Conservation (phyloP, 2,329 filamentous ascomycete genomes). For the Ascochyta lentis region DNA sequence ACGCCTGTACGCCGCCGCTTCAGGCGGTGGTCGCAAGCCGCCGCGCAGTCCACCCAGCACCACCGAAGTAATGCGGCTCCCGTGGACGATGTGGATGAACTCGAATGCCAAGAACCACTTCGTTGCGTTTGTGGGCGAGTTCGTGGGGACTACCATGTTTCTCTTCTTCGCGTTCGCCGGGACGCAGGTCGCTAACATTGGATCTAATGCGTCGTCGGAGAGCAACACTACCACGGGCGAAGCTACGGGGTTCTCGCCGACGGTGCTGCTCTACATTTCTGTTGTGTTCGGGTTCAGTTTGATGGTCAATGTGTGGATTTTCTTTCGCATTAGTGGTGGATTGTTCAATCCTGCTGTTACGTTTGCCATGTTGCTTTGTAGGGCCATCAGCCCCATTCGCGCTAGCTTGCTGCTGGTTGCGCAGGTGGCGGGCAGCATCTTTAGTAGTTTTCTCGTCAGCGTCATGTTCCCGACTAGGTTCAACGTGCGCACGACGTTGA, state of each 20-base stretch:
- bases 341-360: conserved; percentile 44
- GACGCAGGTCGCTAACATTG: conserved; percentile 57
- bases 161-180: conserved; percentile 55
- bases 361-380: conserved; percentile 46
- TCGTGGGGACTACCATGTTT: conserved; percentile 55
- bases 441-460: conserved; percentile 53
- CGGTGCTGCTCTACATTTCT: conserved; percentile 46
- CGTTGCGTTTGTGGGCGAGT: conserved; percentile 57
- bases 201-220: conserved; percentile 44
- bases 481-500: conserved; percentile 55
- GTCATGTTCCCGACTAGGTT: conserved; percentile 55
- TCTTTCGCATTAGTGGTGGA: conserved; percentile 47
- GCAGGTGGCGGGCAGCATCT: conserved; percentile 55
- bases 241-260: conserved; percentile 26
- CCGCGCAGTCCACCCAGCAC: conserved; percentile 33
- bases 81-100: conserved; percentile 48
- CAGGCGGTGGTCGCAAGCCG: conserved; percentile 24
- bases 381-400: conserved; percentile 52
- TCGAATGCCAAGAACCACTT: conserved; percentile 49
- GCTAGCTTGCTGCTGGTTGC: conserved; percentile 53
- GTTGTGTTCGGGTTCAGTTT: conserved; percentile 47
- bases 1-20: conserved; percentile 11
- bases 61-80: conserved; percentile 47
- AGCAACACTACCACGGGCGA: conserved; percentile 51
- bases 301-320: conserved; percentile 51